Evolutionary conservation across 345 rosid genomes (phyloP).

Genomic region (thale cress (Arabidopsis thaliana)): DNA sequence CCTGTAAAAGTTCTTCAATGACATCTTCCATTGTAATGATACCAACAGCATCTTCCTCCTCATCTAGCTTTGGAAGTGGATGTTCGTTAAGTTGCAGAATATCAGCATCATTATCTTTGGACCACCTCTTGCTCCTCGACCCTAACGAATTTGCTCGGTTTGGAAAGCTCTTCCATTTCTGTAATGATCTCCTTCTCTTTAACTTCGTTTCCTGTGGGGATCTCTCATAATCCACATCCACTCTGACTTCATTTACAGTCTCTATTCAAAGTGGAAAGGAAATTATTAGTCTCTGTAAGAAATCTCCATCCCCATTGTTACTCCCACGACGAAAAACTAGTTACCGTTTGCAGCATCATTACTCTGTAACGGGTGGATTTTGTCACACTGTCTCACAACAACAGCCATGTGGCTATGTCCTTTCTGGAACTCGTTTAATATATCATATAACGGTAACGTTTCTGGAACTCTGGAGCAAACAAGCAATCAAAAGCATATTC

Average conservation of each 20-base stretch:
- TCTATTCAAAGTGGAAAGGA: slow-evolving; percentile 36
- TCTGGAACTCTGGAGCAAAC: slow-evolving; percentile 64
- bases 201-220: slow-evolving; percentile 47
- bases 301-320: slow-evolving; percentile 14
- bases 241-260: slow-evolving; percentile 53
- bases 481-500: slow-evolving; percentile 3
- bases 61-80: slow-evolving; percentile 61
- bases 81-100: slow-evolving; percentile 60
- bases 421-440: slow-evolving; percentile 92
- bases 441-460: slow-evolving; percentile 78
- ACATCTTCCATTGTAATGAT: slow-evolving; percentile 95
- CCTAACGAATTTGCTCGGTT: slow-evolving; percentile 44
- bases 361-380: slow-evolving; percentile 3
- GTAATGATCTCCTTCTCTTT: slow-evolving; percentile 61
- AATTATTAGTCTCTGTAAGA: background rate
- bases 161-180: slow-evolving; percentile 84
- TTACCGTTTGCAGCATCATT: slow-evolving; percentile 26
- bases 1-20: slow-evolving; percentile 94
- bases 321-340: background rate
- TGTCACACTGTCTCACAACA: slow-evolving; percentile 60
- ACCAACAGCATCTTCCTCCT: slow-evolving; percentile 87
- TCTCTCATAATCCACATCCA: slow-evolving; percentile 61
- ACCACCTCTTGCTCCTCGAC: slow-evolving; percentile 75
- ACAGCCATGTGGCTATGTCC: slow-evolving; percentile 98
- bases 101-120: slow-evolving; percentile 64